Percentiles rank a stretch among this genome's conserved stretches.
Evolutionary conservation across 1,139 yeast genomes (phyloP).

Genomic region (Pichia norvegensis): DNA sequence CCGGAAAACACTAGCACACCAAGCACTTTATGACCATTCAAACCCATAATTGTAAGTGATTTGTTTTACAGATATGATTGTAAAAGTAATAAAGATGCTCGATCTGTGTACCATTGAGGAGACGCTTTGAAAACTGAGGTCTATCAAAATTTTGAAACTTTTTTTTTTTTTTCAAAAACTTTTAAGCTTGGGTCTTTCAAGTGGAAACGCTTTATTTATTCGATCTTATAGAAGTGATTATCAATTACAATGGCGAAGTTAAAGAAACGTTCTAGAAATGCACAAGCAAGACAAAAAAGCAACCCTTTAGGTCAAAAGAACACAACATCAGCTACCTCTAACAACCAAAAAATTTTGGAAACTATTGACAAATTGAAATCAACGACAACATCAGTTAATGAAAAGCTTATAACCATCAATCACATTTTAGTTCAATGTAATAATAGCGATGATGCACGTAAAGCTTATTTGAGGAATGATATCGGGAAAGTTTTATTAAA

Average conservation of each 20-base stretch:
- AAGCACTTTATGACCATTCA: slow-evolving; percentile 13
- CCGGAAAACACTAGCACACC: slow-evolving; percentile 21
- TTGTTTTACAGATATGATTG: neutral
- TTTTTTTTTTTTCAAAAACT: too few relatives aligned
- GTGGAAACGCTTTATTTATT: too few relatives aligned
- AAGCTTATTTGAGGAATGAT: slow-evolving; percentile 59
- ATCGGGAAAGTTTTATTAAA: slow-evolving; percentile 50
- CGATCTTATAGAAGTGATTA: too few relatives aligned
- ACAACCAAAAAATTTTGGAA: slow-evolving; percentile 57
- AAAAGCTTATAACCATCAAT: slow-evolving; percentile 68
- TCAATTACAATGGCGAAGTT: slow-evolving; percentile 56
- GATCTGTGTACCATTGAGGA: too few relatives aligned
- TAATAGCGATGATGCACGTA: slow-evolving; percentile 36
- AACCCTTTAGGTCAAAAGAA: slow-evolving; percentile 24
- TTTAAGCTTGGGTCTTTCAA: too few relatives aligned
- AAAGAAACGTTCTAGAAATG: slow-evolving; percentile 59
- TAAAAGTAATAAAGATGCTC: too few relatives aligned
- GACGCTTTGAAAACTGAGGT: too few relatives aligned
- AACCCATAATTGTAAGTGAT: slow-evolving; percentile 2
- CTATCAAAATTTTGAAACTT: too few relatives aligned
- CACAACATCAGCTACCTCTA: slow-evolving; percentile 37
- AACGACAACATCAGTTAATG: slow-evolving; percentile 46
- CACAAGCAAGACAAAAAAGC: slow-evolving; percentile 27
- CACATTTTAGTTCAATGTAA: slow-evolving; percentile 37
- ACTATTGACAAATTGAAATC: slow-evolving; percentile 51